Percentiles rank a stretch among this genome's conserved stretches.
phyloP scores from a whole-genome alignment of 441 rosid genomes.

The Isatis lusitanica region DNA sequence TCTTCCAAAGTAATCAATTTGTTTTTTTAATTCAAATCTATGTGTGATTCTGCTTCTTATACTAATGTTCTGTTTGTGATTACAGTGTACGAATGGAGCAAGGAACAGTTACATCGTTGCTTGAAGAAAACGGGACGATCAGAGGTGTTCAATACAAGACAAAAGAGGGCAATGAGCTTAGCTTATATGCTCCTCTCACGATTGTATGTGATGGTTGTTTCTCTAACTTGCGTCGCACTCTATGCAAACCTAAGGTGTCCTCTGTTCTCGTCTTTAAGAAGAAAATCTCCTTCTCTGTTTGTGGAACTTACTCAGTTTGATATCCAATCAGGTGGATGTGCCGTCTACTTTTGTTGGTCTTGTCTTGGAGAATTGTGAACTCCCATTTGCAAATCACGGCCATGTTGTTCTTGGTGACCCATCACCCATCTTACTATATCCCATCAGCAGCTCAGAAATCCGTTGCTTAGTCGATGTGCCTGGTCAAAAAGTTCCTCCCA shows the following conservation, averaged over 20 bases:
- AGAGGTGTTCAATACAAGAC: slow-evolving; percentile 75
- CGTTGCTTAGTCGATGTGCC: slow-evolving; percentile 79
- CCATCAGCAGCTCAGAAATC: slow-evolving; percentile 69
- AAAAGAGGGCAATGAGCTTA: slow-evolving; percentile 52
- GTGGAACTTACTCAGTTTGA: slow-evolving; percentile 18
- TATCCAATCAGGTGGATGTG: slow-evolving; percentile 60
- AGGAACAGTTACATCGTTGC: slow-evolving; percentile 79
- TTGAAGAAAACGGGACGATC: slow-evolving; percentile 61
- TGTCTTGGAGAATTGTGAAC: slow-evolving; percentile 66
- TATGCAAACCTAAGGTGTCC: slow-evolving; percentile 75
- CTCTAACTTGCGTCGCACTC: slow-evolving; percentile 71
- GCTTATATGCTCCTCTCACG: slow-evolving; percentile 71
- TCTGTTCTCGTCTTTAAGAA: background rate
- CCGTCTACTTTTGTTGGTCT: slow-evolving; percentile 76
- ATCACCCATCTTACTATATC: slow-evolving; percentile 70
- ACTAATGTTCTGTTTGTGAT: background rate
- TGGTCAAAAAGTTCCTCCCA: slow-evolving; percentile 64
- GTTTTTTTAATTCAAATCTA: background rate
- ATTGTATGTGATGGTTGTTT: slow-evolving; percentile 90
- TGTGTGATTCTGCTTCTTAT: background rate
- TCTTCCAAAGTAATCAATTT: slow-evolving; percentile 31
- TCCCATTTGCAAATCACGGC: slow-evolving; percentile 66
- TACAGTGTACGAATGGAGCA: slow-evolving; percentile 64
- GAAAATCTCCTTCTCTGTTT: background rate
- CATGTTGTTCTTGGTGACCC: slow-evolving; percentile 73